These are phyloP conservation scores for Hyphopichia pseudoburtonii DNA, from an alignment of 1,139 yeast species.

Conservation along the genomic window DNA sequence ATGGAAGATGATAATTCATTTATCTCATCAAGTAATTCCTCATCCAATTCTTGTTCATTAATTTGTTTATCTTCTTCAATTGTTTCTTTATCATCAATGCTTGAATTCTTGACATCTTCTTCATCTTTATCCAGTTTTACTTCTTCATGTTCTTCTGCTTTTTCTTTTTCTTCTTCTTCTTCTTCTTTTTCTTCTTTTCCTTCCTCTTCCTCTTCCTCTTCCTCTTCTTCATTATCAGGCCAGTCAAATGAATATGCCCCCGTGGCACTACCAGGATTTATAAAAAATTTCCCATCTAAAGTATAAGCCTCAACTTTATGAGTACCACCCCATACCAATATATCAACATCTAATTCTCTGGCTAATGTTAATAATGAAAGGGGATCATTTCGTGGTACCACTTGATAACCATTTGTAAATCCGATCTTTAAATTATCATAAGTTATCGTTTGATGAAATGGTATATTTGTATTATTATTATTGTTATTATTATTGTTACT, in stretches of 20 bases:
- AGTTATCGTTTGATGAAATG: conserved; percentile 63
- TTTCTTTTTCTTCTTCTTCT: conserved; percentile 17
- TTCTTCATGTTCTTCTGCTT: conserved; percentile 8
- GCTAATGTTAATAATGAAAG: conserved; percentile 80
- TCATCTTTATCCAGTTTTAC: conserved; percentile 9
- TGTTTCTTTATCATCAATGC: conserved; percentile 1
- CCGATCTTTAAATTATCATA: conserved; percentile 80
- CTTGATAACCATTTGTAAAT: conserved; percentile 77
- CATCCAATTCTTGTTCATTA: conserved; percentile 21
- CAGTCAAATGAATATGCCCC: conserved; percentile 71
- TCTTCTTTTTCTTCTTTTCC: conserved; percentile 29
- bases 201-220: conserved; percentile 42
- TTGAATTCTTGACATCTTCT: conserved; percentile 7
- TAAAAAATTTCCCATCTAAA: conserved; percentile 85
- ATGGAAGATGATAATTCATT: conserved; percentile 29
- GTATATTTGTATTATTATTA: conserved; percentile 41
- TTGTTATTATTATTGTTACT: not conserved
- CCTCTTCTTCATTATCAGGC: conserved; percentile 43
- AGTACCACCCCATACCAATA: conserved; percentile 95
- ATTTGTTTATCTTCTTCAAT: conserved; percentile 9
- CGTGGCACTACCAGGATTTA: conserved; percentile 95
- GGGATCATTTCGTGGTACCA: conserved; percentile 86
- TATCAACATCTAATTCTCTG: conserved; percentile 88
- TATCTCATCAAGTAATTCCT: conserved; percentile 12
- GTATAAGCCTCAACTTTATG: conserved; percentile 93